Evolutionary conservation across 805 yeast genomes (phyloP).

Genomic region (Teunomyces pallodes): DNA sequence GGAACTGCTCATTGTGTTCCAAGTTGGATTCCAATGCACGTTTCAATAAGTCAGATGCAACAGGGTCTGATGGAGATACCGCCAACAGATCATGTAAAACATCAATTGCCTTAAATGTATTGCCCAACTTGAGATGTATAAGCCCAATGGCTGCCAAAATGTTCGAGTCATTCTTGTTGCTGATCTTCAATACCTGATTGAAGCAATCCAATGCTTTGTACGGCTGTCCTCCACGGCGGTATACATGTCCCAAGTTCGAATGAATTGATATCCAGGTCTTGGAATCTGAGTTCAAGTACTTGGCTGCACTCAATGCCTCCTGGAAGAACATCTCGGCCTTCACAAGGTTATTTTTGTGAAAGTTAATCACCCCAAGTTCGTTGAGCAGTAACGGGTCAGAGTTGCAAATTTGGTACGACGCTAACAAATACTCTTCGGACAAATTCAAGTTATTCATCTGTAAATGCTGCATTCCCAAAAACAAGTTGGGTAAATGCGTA

Average conservation of each 20-base stretch:
- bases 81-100: conserved; percentile 79
- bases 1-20: conserved; percentile 20
- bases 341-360: conserved; percentile 64
- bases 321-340: conserved; percentile 70
- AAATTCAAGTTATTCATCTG: conserved; percentile 79
- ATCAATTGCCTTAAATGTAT: conserved; percentile 65
- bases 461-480: conserved; percentile 93
- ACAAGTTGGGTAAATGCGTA: conserved; percentile 83
- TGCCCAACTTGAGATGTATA: conserved; percentile 68
- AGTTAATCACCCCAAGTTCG: conserved; percentile 90
- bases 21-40: conserved; percentile 71
- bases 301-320: conserved; percentile 70
- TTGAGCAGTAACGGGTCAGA: conserved; percentile 85
- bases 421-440: conserved; percentile 80
- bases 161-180: conserved; percentile 67
- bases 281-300: conserved; percentile 69
- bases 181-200: conserved; percentile 66
- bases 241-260: conserved; percentile 86
- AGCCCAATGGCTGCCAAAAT: conserved; percentile 83
- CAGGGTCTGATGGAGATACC: conserved; percentile 73
- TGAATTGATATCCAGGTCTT: conserved; percentile 83
- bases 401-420: conserved; percentile 75
- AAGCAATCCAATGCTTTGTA: conserved; percentile 74
- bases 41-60: conserved; percentile 75
- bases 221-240: conserved; percentile 59